A percentile compares a stretch with the other conserved stretches of the same genome.
Evolutionary conservation across 495 filamentous ascomycete species (phyloP).

Genomic region (Rhizodiscina lignyota): DNA sequence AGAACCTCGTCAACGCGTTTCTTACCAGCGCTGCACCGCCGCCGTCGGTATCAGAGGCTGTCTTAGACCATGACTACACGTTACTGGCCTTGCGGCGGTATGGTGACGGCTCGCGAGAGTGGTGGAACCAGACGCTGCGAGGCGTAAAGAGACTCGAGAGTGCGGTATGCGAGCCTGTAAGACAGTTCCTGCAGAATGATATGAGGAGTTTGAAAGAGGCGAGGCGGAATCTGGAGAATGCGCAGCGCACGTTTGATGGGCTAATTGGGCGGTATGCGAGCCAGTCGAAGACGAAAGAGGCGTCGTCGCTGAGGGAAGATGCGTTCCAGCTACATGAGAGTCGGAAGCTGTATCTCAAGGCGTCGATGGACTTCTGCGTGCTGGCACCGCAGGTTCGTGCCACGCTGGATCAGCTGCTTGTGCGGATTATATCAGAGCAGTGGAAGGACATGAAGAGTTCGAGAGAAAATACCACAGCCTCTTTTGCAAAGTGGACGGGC

Average conservation of each 20-base stretch:
- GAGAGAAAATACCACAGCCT: slow-evolving; percentile 37
- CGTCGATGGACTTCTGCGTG: slow-evolving; percentile 84
- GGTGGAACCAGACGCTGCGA: slow-evolving; percentile 61
- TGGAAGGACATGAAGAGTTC: slow-evolving; percentile 64
- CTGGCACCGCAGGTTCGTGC: slow-evolving; percentile 67
- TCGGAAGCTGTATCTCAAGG: slow-evolving; percentile 75
- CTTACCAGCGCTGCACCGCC: slow-evolving; percentile 54
- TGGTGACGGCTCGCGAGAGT: slow-evolving; percentile 69
- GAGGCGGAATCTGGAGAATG: slow-evolving; percentile 53
- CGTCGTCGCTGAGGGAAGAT: slow-evolving; percentile 78
- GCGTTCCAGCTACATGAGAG: slow-evolving; percentile 94
- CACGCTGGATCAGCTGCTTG: slow-evolving; percentile 69
- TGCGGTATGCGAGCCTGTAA: slow-evolving; percentile 65
- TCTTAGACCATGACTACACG: slow-evolving; percentile 91
- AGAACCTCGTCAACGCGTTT: slow-evolving; percentile 55
- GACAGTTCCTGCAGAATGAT: slow-evolving; percentile 57
- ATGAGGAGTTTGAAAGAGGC: slow-evolving; percentile 55
- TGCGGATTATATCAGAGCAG: slow-evolving; percentile 68
- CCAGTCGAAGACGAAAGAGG: slow-evolving; percentile 86
- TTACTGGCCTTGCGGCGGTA: slow-evolving; percentile 68
- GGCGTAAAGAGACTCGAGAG: slow-evolving; percentile 59
- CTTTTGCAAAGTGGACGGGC: slow-evolving; percentile 41
- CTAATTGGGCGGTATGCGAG: slow-evolving; percentile 60
- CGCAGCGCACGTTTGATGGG: slow-evolving; percentile 70
- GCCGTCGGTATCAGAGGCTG: slow-evolving; percentile 53